Percentiles rank a stretch among this genome's conserved stretches.
Conservation (phyloP, 2,329 filamentous ascomycete species). For the Penicillium sp. region DNA sequence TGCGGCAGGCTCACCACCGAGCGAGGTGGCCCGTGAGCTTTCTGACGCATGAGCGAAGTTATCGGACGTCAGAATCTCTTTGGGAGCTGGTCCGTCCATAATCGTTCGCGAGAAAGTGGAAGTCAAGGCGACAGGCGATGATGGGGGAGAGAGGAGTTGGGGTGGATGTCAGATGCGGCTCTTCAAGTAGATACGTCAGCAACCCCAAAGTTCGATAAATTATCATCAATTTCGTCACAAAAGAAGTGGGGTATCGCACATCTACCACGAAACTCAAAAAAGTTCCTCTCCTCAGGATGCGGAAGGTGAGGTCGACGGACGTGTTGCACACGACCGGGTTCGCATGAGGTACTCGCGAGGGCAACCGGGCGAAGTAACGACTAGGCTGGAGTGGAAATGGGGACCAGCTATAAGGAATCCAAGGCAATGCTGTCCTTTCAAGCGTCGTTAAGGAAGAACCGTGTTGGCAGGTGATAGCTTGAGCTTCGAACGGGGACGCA, state of each 20-base stretch:
- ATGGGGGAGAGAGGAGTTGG: slow-evolving; percentile 17
- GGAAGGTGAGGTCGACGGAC: slow-evolving; percentile 20
- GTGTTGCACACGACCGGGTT: slow-evolving; percentile 24
- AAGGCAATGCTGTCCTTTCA: neutral
- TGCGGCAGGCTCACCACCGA: slow-evolving; percentile 53
- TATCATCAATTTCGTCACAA: neutral
- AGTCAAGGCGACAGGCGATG: slow-evolving; percentile 18
- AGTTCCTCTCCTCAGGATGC: slow-evolving; percentile 15
- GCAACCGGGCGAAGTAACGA: slow-evolving; percentile 5
- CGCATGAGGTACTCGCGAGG: slow-evolving; percentile 23
- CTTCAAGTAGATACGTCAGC: slow-evolving; percentile 27
- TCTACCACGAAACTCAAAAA: slow-evolving; percentile 19
- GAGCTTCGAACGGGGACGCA: neutral
- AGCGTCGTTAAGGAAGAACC: neutral
- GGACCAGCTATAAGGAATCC: slow-evolving; percentile 11
- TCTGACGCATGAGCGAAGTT: slow-evolving; percentile 52
- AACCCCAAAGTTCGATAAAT: slow-evolving; percentile 6
- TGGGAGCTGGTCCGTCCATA: slow-evolving; percentile 35
- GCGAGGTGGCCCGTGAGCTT: slow-evolving; percentile 80
- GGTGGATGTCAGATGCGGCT: slow-evolving; percentile 24
- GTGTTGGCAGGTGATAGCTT: neutral
- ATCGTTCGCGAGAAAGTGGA: slow-evolving; percentile 19
- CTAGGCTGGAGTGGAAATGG: neutral
- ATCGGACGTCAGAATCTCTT: slow-evolving; percentile 35
- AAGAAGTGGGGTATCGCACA: slow-evolving; percentile 9